Evolutionary conservation across 1,139 yeast species (phyloP), one percentile per base, ranked within the genome.

Genomic region (Pichia sp.): DNA sequence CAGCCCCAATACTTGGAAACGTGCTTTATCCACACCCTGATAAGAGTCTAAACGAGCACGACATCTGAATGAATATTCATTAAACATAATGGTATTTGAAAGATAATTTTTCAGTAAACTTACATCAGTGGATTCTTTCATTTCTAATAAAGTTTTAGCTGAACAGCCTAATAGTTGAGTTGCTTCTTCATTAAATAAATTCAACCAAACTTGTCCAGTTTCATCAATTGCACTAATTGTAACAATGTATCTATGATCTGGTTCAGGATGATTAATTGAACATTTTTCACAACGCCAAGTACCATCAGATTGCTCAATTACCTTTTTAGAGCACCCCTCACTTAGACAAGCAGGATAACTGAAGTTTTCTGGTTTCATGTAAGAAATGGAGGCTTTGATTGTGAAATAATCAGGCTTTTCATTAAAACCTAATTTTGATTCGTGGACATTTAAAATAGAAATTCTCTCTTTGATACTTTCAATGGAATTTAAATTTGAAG

Each of bases 271-370:
- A 49, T 77, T 76, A 49, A 76, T 70, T 59, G 87, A 84, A 74
- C 97, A 90, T 65, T 84, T 85, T 64, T 89, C 97, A 71, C 99
- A 94, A 66, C 95, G 79, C 96, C 96, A 92, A 24, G 81, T 71
- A 20, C 82, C 86, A 64, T 83, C 87, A 38, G 78, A 72, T 49
- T 78, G 82, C 60, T 85, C 84, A 42, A 83, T 68, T 35, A 89
- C 87, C 68, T 94, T 94, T 62, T 89, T 82, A 64, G 83, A 84
- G 72, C 98, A 92, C 40, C 77, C 78, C 41, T 75, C 80, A 48
- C 78, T 73, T 27, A 73, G 69, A 69, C 98, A 94, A n/a, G 97
- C 94, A 13, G 97, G 96, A 63, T 92, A 92, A 47, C 87, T 79
- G 64, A 89, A 79, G 56, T 77, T 83, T 53, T 85, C 94, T 20